A percentile compares a stretch with the other conserved stretches of the same genome.
Evolutionary conservation across 75 land plant genomes (phyloP).

Genomic region (Cryptomeria japonica): DNA sequence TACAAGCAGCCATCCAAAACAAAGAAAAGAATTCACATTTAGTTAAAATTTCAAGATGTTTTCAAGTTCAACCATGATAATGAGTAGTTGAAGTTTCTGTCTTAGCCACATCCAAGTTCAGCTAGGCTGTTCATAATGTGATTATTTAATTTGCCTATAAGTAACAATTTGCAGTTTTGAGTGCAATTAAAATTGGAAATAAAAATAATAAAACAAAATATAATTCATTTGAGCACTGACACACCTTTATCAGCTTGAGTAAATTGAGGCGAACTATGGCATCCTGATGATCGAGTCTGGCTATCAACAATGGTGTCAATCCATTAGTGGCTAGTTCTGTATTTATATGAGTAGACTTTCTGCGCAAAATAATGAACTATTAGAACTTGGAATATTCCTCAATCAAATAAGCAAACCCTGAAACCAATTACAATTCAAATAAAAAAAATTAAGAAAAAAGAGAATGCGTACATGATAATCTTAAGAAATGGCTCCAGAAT

Average conservation of each 20-base stretch:
- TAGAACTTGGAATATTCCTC: neutral
- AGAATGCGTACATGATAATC: slow-evolving; percentile 74
- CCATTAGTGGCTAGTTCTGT: slow-evolving; percentile 87
- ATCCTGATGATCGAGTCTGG: slow-evolving; percentile 90
- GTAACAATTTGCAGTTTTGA: neutral
- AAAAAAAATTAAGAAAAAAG: neutral
- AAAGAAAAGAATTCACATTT: too few relatives aligned
- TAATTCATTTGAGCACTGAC: neutral
- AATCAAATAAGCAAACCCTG: neutral
- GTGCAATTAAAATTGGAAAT: neutral
- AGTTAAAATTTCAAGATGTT: too few relatives aligned
- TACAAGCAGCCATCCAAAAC: too few relatives aligned
- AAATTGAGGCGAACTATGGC: slow-evolving; percentile 90
- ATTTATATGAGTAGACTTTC: slow-evolving; percentile 89
- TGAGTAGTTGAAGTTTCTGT: neutral
- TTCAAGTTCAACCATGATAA: neutral
- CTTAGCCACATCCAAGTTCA: neutral
- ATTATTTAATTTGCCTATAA: neutral
- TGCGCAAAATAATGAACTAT: slow-evolving; percentile 33
- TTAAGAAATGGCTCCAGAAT: slow-evolving; percentile 97
- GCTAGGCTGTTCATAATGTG: neutral
- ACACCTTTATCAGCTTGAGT: slow-evolving; percentile 90
- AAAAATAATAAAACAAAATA: neutral
- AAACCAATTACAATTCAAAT: neutral
- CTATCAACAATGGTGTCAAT: slow-evolving; percentile 83